Evolutionary conservation across 2,329 filamentous ascomycete species (phyloP).

Genomic region (Aspergillus tamarii): DNA sequence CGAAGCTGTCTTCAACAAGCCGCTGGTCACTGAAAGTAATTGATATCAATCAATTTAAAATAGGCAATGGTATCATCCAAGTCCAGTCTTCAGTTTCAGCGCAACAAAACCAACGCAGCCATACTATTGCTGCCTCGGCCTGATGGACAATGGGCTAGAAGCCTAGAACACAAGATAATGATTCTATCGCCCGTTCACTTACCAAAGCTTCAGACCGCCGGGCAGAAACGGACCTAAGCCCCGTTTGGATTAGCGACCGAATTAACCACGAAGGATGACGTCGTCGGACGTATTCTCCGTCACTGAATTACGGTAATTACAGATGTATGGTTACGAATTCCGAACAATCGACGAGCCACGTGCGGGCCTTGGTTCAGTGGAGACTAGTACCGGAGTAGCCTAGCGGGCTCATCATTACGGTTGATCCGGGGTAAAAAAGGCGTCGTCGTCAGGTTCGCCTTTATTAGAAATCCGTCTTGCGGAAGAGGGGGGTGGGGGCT

Average conservation of each 20-base stretch:
- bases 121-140: neutral
- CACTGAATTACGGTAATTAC: slow-evolving; percentile 5
- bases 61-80: neutral
- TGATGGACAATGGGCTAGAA: neutral
- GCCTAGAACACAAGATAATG: neutral
- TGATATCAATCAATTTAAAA: neutral
- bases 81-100: neutral
- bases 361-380: slow-evolving; percentile 18
- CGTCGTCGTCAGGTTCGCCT: neutral
- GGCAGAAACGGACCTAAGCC: slow-evolving; percentile 2
- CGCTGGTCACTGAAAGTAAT: neutral
- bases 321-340: neutral
- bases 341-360: slow-evolving; percentile 23
- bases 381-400: slow-evolving; percentile 12
- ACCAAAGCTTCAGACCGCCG: slow-evolving; percentile 10
- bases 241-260: neutral
- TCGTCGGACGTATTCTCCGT: neutral
- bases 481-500: neutral
- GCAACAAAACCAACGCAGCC: neutral
- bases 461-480: neutral
- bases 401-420: slow-evolving; percentile 16
- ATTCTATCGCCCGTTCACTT: slow-evolving; percentile 1
- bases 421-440: slow-evolving; percentile 24
- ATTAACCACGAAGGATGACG: slow-evolving; percentile 4
- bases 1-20: neutral